Evolutionary conservation across 345 rosid species (phyloP), one percentile per base, ranked within the genome.

Genomic region (Abelmoschus esculentus): DNA sequence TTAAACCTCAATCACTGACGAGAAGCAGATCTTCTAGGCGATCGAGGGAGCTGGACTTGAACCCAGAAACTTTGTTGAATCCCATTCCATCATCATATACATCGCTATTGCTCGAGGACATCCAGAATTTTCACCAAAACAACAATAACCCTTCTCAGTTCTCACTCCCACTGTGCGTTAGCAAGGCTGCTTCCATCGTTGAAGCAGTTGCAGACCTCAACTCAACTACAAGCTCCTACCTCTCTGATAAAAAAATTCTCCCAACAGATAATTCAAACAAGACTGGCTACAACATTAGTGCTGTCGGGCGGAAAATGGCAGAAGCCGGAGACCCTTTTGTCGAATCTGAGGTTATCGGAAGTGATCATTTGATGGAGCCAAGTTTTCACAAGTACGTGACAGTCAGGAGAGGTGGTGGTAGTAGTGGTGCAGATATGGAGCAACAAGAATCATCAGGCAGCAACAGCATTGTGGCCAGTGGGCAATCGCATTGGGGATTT

Each of bases 401-500:
- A 2, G 80, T 88, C 66, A 86, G 81, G 77, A 83, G 96, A 67
- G 97, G 89, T 0, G 84, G 74, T 26, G 29, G 26, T 14, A 34
- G 74, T 26, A 22, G 26, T 14, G 44, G 46, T 42, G 46, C 12
- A 8, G 46, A 42, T 42, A 80, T 78, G 83, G 97, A 88, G 62
- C 92, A 79, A 47, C 88, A 87, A 70, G 99, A 91, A 75, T 91
- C 99, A 46, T 87, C 99, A 7, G 97, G 99, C 17, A 93, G 98
- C 80, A 91, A 95, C 73, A 91, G 93, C 82, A 55, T 82, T 62
- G 84, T 76, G 2, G 85, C 90, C 50, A 75, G 83, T 6, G 73
- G 66, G 56, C 57, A 59, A 49, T 61, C 6, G 71, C 83, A 79
- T 3, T 76, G 89, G 83, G 81, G 80, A 71, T 47, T 75, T 56